phyloP scores from a whole-genome alignment of 2,329 filamentous ascomycete species.

The Colletotrichum sidae region DNA sequence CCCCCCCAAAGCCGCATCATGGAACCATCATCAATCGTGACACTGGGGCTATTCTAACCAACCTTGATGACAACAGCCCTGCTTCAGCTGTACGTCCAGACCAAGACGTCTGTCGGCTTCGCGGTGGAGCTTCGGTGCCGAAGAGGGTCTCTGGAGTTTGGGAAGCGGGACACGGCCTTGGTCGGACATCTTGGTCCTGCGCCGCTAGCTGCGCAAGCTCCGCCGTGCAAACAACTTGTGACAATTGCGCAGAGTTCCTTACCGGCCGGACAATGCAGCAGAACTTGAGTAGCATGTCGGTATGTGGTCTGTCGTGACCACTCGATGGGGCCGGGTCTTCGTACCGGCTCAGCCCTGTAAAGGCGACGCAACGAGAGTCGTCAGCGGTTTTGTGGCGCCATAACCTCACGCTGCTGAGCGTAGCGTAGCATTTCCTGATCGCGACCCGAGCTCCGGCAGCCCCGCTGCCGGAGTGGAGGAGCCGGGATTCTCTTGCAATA shows the following conservation, averaged over 20 bases:
- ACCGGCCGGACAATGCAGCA: neutral
- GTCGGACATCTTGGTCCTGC: slow-evolving; percentile 11
- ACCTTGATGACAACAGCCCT: too few species aligned
- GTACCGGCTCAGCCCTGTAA: slow-evolving; percentile 29
- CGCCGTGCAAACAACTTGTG: neutral
- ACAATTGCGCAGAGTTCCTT: neutral
- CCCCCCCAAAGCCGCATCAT: too few species aligned
- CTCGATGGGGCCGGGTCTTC: neutral
- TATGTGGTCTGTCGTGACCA: too few species aligned
- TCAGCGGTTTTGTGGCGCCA: slow-evolving; percentile 1
- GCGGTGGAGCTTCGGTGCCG: neutral
- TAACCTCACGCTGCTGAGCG: slow-evolving; percentile 1
- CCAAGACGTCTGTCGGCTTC: too few species aligned
- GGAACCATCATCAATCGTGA: too few species aligned
- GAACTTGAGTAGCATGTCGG: too few species aligned
- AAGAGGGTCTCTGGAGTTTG: neutral
- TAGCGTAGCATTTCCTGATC: slow-evolving; percentile 9
- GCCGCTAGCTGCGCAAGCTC: slow-evolving; percentile 3
- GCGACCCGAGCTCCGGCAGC: slow-evolving; percentile 24
- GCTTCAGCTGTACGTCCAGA: too few species aligned
- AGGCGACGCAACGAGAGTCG: slow-evolving; percentile 29
- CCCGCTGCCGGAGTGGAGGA: slow-evolving; percentile 5
- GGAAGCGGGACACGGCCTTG: slow-evolving; percentile 2
- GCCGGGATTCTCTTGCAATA: neutral
- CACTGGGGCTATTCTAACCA: too few species aligned